Evolutionary conservation across 1,139 yeast species (phyloP), one percentile per base, ranked within the genome.

Genomic region (Kodamaea fungicola): DNA sequence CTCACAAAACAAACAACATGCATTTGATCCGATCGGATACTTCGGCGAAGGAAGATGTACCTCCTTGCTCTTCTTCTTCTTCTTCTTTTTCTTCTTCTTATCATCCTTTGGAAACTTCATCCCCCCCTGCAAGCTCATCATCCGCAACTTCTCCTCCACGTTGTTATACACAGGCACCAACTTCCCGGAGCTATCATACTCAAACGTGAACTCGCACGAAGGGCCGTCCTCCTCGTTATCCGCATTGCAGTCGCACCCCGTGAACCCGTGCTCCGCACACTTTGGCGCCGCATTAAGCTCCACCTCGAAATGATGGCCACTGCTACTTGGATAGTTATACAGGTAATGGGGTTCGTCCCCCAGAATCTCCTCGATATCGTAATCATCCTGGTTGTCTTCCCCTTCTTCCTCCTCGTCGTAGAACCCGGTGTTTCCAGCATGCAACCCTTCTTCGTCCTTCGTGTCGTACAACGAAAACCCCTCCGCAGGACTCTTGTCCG

Each of bases 1-100:
- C 50, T 80, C 83, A 55, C 87, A 80, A 41, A 79, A 69, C 42
- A 77, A 64, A 50, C 87, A 80, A 40, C 64, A 55, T 33, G 45
- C 42, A 12, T 30, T 32, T n/a, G 32, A 32, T 12, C 42, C 42
- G 8, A 40, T 23, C 7, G 33, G 19, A 12, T 34, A 32, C 16
- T 25, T 33, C 8, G 34, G 24, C 25, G 34, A 31, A 12, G 40
- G 42, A n/a, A 37, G 32, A 8, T 26, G 24, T 27, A 13, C 8
- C n/a, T 8, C 16, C 22, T 32, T 31, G 25, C 23, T 31, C 28
- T 39, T 52, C 43, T 52, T 57, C 38, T 54, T 54, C 41, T 51
- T 52, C 47, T 55, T 54, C 40, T 58, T 57, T 40, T 50, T 55
- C 35, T 45, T 51, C 46, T 50, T 48, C 24, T 28, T 30, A 10